These are phyloP conservation scores for Linum usitatissimum DNA, from an alignment of 345 rosid genomes.

Conservation along the genomic window DNA sequence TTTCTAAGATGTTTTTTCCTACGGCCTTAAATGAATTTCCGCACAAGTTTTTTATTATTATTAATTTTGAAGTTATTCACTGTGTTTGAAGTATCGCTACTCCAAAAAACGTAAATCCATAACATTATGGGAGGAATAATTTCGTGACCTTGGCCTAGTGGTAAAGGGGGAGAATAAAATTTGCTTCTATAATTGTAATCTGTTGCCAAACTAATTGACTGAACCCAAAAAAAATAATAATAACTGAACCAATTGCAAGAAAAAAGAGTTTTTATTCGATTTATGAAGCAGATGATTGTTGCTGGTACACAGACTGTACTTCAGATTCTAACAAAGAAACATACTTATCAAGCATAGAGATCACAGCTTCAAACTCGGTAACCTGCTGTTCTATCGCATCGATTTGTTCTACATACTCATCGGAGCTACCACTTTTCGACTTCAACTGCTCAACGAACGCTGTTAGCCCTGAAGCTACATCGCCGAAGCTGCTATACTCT, in stretches of 20 bases:
- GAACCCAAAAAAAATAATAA: too few species aligned
- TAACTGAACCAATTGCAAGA: not conserved
- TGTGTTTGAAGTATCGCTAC: too few species aligned
- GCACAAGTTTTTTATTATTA: too few species aligned
- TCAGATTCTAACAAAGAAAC: conserved; percentile 65
- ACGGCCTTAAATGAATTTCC: too few species aligned
- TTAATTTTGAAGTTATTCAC: too few species aligned
- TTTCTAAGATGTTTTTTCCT: too few species aligned
- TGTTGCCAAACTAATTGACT: not conserved
- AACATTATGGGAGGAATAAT: too few species aligned
- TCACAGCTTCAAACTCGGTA: conserved; percentile 64
- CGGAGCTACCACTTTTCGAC: conserved; percentile 50
- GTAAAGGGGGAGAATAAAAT: too few species aligned
- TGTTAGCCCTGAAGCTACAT: conserved; percentile 64
- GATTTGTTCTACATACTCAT: conserved; percentile 62
- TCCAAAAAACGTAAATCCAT: too few species aligned
- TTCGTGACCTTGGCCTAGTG: too few species aligned
- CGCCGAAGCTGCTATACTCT: conserved; percentile 66
- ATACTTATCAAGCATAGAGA: conserved; percentile 65
- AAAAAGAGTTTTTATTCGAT: not conserved
- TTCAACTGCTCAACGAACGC: conserved; percentile 72
- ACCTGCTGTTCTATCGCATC: conserved; percentile 67
- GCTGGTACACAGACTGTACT: conserved; percentile 29
- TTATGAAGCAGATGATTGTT: conserved; percentile 10
- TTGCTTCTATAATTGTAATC: too few species aligned